Conservation (phyloP, 192 early-diverging fungal species). For the Coemansia sp. region DNA sequence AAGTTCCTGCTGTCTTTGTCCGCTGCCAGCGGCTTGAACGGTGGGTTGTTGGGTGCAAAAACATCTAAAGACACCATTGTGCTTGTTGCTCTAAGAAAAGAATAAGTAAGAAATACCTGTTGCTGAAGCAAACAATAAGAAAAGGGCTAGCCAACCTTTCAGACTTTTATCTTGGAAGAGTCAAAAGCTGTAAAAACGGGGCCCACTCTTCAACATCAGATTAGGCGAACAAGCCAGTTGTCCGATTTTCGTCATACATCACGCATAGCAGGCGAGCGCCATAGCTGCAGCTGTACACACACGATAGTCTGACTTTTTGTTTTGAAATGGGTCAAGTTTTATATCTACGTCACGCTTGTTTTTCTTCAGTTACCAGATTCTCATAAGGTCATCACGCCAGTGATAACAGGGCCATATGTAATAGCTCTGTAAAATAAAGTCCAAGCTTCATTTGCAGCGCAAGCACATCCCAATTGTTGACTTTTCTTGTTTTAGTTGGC, state of each 20-base stretch:
- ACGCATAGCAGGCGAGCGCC: not conserved
- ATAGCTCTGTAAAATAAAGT: not conserved
- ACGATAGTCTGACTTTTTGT: too few relatives aligned
- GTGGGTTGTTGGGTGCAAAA: conserved; percentile 55
- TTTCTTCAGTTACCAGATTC: not conserved
- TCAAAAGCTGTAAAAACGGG: not conserved
- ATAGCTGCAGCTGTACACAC: too few relatives aligned
- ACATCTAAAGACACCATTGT: conserved; percentile 9
- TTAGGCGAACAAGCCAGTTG: too few relatives aligned
- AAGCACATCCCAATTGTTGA: not conserved
- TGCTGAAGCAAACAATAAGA: not conserved
- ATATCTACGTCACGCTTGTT: not conserved
- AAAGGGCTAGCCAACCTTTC: not conserved
- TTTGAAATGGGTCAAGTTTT: not conserved
- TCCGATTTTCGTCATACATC: not conserved
- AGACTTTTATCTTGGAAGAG: not conserved
- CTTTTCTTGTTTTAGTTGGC: not conserved
- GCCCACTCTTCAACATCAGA: too few relatives aligned
- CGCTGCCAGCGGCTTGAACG: conserved; percentile 62
- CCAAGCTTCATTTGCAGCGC: not conserved
- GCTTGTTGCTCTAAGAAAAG: not conserved
- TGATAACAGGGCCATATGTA: not conserved
- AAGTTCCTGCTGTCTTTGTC: conserved; percentile 67
- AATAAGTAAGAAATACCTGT: not conserved
- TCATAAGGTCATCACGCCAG: not conserved